phyloP scores from a whole-genome alignment of 257 asterid species.

The Nemophila menziesii region DNA sequence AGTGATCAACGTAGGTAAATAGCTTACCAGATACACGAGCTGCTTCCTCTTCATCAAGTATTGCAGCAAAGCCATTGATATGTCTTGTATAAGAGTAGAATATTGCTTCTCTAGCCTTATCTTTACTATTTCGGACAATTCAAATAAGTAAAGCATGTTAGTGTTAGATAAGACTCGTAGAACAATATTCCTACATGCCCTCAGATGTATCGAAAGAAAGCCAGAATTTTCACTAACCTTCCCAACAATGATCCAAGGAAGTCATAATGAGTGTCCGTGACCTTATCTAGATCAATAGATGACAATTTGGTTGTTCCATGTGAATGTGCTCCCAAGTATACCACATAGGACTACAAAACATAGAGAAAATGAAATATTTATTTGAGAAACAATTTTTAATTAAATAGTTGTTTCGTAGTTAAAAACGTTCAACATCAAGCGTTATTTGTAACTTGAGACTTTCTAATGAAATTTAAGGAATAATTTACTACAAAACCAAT shows the following conservation, averaged over 20 bases:
- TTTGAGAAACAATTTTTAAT: neutral
- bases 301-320: slow-evolving; percentile 36
- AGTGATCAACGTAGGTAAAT: neutral
- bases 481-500: no score
- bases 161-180: neutral
- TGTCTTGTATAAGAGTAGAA: slow-evolving; percentile 71
- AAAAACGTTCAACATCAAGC: no score
- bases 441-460: no score
- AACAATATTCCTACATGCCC: neutral
- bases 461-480: neutral
- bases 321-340: slow-evolving; percentile 80
- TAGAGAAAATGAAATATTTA: slow-evolving; percentile 9
- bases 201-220: neutral
- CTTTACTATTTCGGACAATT: slow-evolving; percentile 22
- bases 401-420: no score
- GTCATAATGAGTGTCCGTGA: slow-evolving; percentile 47
- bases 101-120: slow-evolving; percentile 70
- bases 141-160: slow-evolving; percentile 6
- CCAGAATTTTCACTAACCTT: slow-evolving; percentile 28
- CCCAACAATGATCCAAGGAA: slow-evolving; percentile 79
- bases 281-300: slow-evolving; percentile 41
- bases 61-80: slow-evolving; percentile 91
- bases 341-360: slow-evolving; percentile 56
- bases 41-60: slow-evolving; percentile 60
- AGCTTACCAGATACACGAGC: slow-evolving; percentile 47